These are phyloP conservation scores for Candida gigantensis DNA, from an alignment of 1,139 yeast genomes.

Conservation along the genomic window DNA sequence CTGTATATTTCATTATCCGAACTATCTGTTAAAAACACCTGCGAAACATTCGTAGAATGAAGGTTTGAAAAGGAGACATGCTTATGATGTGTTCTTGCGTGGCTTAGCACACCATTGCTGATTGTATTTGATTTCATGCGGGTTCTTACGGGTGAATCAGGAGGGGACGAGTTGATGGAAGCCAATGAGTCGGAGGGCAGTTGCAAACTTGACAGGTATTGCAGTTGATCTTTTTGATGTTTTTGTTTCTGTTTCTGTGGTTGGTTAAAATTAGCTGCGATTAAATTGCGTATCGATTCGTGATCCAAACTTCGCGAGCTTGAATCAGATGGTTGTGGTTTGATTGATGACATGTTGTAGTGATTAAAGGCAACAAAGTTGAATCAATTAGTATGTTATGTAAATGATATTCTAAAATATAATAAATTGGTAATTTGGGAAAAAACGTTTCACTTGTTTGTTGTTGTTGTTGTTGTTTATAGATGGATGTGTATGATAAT, in stretches of 20 bases:
- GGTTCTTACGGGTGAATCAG: not conserved
- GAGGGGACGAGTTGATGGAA: not conserved
- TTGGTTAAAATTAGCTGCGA: conserved; percentile 15
- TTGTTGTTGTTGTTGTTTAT: no score
- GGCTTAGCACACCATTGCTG: conserved; percentile 16
- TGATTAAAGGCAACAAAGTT: not conserved
- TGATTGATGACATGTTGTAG: not conserved
- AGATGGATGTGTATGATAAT: no score
- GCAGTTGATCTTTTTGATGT: not conserved
- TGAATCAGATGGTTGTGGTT: conserved; percentile 4
- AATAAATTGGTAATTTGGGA: no score
- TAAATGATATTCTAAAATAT: not conserved
- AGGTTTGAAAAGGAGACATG: conserved; percentile 18
- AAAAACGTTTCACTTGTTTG: no score
- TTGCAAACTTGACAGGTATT: not conserved
- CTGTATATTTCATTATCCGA: conserved; percentile 11
- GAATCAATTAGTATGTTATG: not conserved
- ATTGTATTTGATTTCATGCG: conserved; percentile 16
- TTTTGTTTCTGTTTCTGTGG: not conserved
- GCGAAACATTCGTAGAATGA: conserved; percentile 14
- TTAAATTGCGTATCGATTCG: conserved; percentile 15
- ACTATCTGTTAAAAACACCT: conserved; percentile 11
- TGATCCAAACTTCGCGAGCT: conserved; percentile 6
- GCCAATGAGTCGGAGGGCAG: not conserved
- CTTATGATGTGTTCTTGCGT: conserved; percentile 10